Evolutionary conservation across 768 basidiomycete species (phyloP).

Genomic region (Leccinum sublutescens): DNA sequence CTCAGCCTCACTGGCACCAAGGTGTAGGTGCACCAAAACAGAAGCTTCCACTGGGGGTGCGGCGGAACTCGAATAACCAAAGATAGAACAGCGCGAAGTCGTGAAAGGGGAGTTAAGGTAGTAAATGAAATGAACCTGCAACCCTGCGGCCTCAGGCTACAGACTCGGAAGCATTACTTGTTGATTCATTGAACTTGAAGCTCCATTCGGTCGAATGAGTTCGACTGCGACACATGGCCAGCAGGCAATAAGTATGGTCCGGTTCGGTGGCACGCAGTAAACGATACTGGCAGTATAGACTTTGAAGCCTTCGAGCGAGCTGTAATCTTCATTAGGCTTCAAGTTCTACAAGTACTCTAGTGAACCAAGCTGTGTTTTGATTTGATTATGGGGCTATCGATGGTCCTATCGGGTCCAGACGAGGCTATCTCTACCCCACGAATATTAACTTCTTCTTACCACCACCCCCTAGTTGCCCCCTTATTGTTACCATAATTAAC

Average conservation of each 20-base stretch:
- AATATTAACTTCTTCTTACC: neutral
- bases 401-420: neutral
- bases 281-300: neutral
- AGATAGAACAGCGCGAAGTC: neutral
- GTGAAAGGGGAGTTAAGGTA: neutral
- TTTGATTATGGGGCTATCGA: neutral
- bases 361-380: neutral
- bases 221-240: neutral
- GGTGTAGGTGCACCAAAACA: neutral
- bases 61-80: neutral
- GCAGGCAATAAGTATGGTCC: neutral
- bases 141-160: neutral
- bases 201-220: neutral
- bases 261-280: neutral
- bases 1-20: neutral
- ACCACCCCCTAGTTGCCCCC: neutral
- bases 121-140: neutral
- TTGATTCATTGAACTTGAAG: neutral
- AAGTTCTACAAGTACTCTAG: too few relatives aligned
- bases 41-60: neutral
- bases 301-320: neutral
- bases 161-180: neutral
- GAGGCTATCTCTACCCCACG: neutral
- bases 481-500: neutral
- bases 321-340: neutral